Conservation (phyloP, 805 yeast species). For the Saccharomyces eubayanus region DNA sequence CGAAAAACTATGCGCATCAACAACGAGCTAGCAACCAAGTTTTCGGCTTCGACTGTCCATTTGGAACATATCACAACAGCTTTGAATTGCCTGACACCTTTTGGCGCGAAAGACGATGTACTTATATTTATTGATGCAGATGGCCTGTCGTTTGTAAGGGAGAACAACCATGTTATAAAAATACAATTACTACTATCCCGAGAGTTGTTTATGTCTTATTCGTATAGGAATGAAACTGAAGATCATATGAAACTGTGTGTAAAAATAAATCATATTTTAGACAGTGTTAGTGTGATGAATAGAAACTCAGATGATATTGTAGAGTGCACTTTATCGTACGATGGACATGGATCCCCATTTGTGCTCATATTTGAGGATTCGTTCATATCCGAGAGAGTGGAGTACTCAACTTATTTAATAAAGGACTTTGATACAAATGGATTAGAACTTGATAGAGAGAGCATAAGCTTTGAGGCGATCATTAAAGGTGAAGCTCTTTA, state of each 20-base stretch:
- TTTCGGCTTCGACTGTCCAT: conserved; percentile 41
- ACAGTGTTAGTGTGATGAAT: conserved; percentile 41
- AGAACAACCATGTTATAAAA: conserved; percentile 35
- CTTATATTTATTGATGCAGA: conserved; percentile 39
- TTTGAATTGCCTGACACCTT: conserved; percentile 35
- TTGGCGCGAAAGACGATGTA: conserved; percentile 33
- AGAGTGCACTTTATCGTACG: conserved; percentile 44
- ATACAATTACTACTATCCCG: conserved; percentile 30
- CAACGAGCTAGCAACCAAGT: conserved; percentile 9
- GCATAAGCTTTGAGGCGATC: conserved; percentile 43
- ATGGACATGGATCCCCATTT: conserved; percentile 46
- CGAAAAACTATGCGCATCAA: not conserved
- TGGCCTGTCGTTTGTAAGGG: conserved; percentile 46
- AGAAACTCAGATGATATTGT: conserved; percentile 28
- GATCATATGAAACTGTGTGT: conserved; percentile 33
- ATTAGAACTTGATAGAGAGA: conserved; percentile 37
- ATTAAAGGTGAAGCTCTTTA: conserved; percentile 45
- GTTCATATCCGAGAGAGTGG: conserved; percentile 48
- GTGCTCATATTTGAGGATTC: conserved; percentile 47
- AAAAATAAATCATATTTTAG: conserved; percentile 41
- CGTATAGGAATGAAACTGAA: conserved; percentile 14
- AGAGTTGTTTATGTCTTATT: conserved; percentile 26
- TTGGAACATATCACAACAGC: conserved; percentile 41
- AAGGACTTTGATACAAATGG: conserved; percentile 31
- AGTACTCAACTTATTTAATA: conserved; percentile 40